Evolutionary conservation across 345 rosid species (phyloP).

Genomic region (Salix viminalis): DNA sequence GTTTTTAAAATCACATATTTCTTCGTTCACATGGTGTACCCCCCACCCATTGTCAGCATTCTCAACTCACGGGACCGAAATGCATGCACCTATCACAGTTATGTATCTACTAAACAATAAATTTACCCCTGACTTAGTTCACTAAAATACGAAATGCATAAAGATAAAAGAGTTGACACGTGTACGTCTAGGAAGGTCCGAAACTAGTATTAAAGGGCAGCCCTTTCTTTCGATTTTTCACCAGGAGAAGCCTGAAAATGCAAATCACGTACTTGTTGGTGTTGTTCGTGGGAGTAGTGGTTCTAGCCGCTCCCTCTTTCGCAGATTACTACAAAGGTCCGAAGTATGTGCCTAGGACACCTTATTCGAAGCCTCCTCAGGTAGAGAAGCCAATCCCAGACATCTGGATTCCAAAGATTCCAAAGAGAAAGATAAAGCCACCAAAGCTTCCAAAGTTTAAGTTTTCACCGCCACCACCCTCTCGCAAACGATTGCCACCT

Average conservation of each 20-base stretch:
- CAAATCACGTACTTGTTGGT: slow-evolving; percentile 7
- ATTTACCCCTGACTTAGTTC: not conserved
- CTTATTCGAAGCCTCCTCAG: not conserved
- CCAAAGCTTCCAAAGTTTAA: not conserved
- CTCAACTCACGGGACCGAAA: not conserved
- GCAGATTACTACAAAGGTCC: not conserved
- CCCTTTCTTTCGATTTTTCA: not conserved
- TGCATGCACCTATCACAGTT: not conserved
- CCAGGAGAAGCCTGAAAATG: slow-evolving; percentile 15
- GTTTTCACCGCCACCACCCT: not conserved
- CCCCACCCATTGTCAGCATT: not conserved
- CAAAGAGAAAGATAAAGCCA: not conserved
- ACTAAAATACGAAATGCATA: not conserved
- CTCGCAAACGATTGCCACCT: too few relatives aligned
- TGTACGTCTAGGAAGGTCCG: not conserved
- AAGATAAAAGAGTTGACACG: not conserved
- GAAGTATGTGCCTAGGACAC: not conserved
- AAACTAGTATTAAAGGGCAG: slow-evolving; percentile 12
- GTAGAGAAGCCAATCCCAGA: not conserved
- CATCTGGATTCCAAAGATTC: too few relatives aligned
- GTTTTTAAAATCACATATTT: not conserved
- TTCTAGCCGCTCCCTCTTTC: slow-evolving; percentile 20
- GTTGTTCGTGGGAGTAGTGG: slow-evolving; percentile 25
- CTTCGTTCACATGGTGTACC: not conserved
- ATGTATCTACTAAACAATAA: not conserved